Percentiles rank a stretch among this genome's conserved stretches.
Conservation (phyloP, 306 rosid species). For the Vicia faba region DNA sequence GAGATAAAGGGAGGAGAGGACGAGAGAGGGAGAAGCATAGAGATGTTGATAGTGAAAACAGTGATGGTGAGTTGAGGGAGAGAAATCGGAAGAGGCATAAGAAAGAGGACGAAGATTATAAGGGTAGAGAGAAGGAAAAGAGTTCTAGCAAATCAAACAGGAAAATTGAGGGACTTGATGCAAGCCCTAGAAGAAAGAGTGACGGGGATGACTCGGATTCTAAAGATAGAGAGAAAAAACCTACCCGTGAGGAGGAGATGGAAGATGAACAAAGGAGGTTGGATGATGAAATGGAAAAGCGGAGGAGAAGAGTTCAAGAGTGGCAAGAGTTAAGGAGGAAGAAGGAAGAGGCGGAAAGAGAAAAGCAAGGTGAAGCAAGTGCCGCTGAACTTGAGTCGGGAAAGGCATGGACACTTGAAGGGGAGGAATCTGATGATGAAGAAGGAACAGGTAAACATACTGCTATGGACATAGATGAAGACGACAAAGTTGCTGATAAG, state of each 20-base stretch:
- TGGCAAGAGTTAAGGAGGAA: conserved; percentile 90
- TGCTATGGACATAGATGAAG: conserved; percentile 61
- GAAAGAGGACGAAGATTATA: conserved; percentile 63
- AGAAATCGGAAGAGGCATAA: conserved; percentile 62
- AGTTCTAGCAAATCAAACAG: conserved; percentile 51
- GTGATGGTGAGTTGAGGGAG: conserved; percentile 63
- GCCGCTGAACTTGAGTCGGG: conserved; percentile 67
- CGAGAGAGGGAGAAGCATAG: conserved; percentile 65
- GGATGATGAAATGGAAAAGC: conserved; percentile 94
- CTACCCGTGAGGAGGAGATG: conserved; percentile 71
- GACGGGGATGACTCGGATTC: conserved; percentile 53
- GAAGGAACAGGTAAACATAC: conserved; percentile 52
- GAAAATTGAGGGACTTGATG: conserved; percentile 55
- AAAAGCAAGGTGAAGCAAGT: conserved; percentile 62
- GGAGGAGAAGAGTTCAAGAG: conserved; percentile 95
- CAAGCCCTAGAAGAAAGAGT: conserved; percentile 58
- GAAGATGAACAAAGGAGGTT: conserved; percentile 77
- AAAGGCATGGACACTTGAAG: conserved; percentile 91
- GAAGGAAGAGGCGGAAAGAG: conserved; percentile 80
- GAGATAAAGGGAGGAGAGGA: conserved; percentile 50
- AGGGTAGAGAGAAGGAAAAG: conserved; percentile 57
- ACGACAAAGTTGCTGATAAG: conserved; percentile 45
- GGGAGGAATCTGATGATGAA: conserved; percentile 96
- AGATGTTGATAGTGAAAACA: conserved; percentile 61
- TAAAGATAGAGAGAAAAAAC: conserved; percentile 52